These are phyloP conservation scores for Neocatenulostroma microsporum DNA, from an alignment of 2,329 filamentous ascomycete genomes.

Conservation along the genomic window DNA sequence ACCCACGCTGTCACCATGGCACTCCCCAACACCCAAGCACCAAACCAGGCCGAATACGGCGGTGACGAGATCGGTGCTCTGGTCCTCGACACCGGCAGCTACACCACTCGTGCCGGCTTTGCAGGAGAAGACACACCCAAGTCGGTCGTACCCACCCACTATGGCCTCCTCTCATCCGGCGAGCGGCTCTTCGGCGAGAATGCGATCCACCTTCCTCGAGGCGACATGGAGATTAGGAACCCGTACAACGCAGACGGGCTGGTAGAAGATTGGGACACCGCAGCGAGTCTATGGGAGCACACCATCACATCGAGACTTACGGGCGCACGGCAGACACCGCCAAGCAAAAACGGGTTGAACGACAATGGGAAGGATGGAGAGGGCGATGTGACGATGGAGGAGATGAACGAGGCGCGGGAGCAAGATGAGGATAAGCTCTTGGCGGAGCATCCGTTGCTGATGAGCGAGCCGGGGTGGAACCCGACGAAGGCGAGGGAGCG, in stretches of 20 bases:
- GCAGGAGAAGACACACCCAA: slow-evolving; percentile 97
- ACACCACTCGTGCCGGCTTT: slow-evolving; percentile 85
- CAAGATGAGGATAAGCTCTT: slow-evolving; percentile 64
- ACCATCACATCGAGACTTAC: slow-evolving; percentile 83
- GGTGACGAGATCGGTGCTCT: slow-evolving; percentile 92
- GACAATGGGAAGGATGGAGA: slow-evolving; percentile 49
- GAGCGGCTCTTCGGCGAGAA: slow-evolving; percentile 79
- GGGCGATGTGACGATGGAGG: slow-evolving; percentile 46
- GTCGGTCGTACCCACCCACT: slow-evolving; percentile 83
- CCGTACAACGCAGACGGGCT: slow-evolving; percentile 83
- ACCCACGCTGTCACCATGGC: slow-evolving; percentile 19
- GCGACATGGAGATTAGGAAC: slow-evolving; percentile 76
- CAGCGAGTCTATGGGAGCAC: slow-evolving; percentile 84
- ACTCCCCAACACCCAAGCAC: slow-evolving; percentile 27
- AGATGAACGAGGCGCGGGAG: slow-evolving; percentile 51
- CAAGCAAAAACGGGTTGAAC: slow-evolving; percentile 71
- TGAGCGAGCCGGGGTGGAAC: slow-evolving; percentile 96
- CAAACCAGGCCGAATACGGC: slow-evolving; percentile 39
- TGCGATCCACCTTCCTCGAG: slow-evolving; percentile 67
- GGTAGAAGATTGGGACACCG: slow-evolving; percentile 94
- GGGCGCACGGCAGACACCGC: slow-evolving; percentile 60
- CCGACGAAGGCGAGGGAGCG: slow-evolving; percentile 80
- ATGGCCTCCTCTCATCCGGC: slow-evolving; percentile 54
- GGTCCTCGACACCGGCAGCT: slow-evolving; percentile 91
- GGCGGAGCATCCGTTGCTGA: slow-evolving; percentile 79